Evolutionary conservation across 352 stramenopile species (phyloP).

Genomic region (Globisporangium echinulatum): DNA sequence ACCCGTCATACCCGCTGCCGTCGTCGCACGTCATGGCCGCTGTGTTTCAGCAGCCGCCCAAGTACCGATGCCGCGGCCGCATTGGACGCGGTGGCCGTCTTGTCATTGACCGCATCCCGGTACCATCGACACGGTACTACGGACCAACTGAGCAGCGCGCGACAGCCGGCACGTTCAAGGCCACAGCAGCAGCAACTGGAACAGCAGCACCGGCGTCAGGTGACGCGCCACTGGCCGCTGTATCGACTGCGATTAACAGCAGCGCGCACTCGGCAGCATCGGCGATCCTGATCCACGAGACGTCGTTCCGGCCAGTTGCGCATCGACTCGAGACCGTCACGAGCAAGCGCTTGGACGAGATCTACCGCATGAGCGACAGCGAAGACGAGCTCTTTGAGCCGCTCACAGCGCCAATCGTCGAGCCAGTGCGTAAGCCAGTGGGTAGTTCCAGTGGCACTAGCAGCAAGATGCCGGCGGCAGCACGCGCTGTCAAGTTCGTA

Average conservation of each 20-base stretch:
- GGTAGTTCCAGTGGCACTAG: slow-evolving; percentile 11
- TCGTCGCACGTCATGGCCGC: slow-evolving; percentile 52
- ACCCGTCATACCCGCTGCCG: slow-evolving; percentile 63
- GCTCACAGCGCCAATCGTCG: slow-evolving; percentile 47
- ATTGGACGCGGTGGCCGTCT: slow-evolving; percentile 67
- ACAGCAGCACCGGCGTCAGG: slow-evolving; percentile 11
- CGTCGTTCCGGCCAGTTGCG: slow-evolving; percentile 37
- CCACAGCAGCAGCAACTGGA: neutral
- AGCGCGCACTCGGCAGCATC: slow-evolving; percentile 22
- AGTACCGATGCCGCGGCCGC: slow-evolving; percentile 63
- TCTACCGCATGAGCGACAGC: slow-evolving; percentile 82
- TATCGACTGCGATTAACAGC: slow-evolving; percentile 22
- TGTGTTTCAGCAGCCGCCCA: slow-evolving; percentile 62
- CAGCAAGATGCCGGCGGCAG: slow-evolving; percentile 12
- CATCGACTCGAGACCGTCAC: slow-evolving; percentile 51
- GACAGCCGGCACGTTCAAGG: slow-evolving; percentile 18
- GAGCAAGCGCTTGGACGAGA: slow-evolving; percentile 58
- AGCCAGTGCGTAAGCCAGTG: slow-evolving; percentile 31
- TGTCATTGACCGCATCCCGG: slow-evolving; percentile 69
- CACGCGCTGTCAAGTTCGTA: slow-evolving; percentile 54
- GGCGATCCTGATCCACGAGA: slow-evolving; percentile 60
- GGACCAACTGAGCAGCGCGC: slow-evolving; percentile 38
- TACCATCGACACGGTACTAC: slow-evolving; percentile 50
- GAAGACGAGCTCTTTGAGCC: slow-evolving; percentile 73
- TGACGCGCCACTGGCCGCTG: neutral